Evolutionary conservation across 2,329 filamentous ascomycete genomes (phyloP), one percentile per base, ranked within the genome.

Genomic region (Neofusicoccum sp.): DNA sequence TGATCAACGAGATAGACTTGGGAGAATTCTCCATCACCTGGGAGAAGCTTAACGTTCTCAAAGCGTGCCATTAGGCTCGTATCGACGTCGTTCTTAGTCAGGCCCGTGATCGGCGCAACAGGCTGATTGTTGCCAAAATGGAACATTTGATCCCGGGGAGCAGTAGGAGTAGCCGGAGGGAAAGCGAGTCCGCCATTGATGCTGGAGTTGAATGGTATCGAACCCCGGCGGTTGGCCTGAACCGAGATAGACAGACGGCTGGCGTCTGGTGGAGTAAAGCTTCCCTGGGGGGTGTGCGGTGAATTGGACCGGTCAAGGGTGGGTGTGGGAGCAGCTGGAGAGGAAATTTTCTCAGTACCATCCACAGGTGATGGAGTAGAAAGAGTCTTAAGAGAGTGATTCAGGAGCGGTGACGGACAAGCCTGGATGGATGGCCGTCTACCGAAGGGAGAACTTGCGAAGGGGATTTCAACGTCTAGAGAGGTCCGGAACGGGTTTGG

Each of bases 21-120:
- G 0, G 95, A 98, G 71, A 99, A 99, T 72, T 97, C 93, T 61
- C 95, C 95, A 62, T 88, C 88, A 49, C 93, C 93, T 6, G 59
- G 30, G 65, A 93, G 84, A 62, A 88, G 82, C 67, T 91, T 89
- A 11, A 96, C 89, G 63, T 88, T 89, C 59, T 89, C 86, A 71
- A 99, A 99, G 58, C 89, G 86, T 3, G 86, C 83, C 11, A 85
- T 85, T 56, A 97, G 78, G 57, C 84, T 85, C 24, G 86, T 84
- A 69, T 98, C 93, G 14, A 93, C 83, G 63, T 96, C 87, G 47
- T 86, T 85, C 34, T 85, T 83, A n/a, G 84, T 84, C 61, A 88
- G 84, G 6, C 83, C 85, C 66, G 90, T 88, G 58, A 92, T 72
- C 1, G 72, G 71, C 9, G 71, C 82, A 1, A 88, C 86, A 16